Evolutionary conservation across 202 grass and related monocot species (phyloP).

Genomic region (Setaria viridis): DNA sequence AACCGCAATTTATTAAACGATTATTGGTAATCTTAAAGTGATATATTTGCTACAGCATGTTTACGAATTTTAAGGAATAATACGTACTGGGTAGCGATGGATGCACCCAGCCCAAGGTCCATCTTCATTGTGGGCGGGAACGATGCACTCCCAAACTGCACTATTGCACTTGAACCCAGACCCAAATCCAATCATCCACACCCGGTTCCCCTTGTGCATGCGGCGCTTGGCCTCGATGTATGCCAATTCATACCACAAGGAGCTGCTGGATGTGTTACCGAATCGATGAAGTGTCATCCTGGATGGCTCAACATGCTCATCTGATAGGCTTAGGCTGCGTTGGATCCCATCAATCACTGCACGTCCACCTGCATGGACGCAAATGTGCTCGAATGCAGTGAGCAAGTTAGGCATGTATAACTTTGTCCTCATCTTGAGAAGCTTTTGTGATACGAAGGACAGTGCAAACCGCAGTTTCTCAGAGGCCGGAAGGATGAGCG

Average conservation of each 20-base stretch:
- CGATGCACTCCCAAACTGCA: constrained; percentile 18
- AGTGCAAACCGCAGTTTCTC: constrained; percentile 62
- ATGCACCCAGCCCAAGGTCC: constrained; percentile 26
- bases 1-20: too few species aligned
- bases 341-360: constrained; percentile 49
- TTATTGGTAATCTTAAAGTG: too few species aligned
- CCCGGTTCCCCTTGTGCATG: not conserved
- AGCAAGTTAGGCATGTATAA: constrained; percentile 41
- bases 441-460: constrained; percentile 40
- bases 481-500: constrained; percentile 56
- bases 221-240: constrained; percentile 61
- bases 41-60: not conserved
- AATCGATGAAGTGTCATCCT: constrained; percentile 79
- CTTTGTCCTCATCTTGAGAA: constrained; percentile 38
- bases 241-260: constrained; percentile 70
- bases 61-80: not conserved
- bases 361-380: constrained; percentile 51
- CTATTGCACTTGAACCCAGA: constrained; percentile 39
- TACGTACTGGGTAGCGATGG: not conserved
- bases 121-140: not conserved
- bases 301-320: constrained; percentile 41
- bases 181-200: constrained; percentile 43
- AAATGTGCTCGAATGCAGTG: constrained; percentile 47
- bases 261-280: constrained; percentile 84
- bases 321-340: constrained; percentile 20